phyloP scores from a whole-genome alignment of 768 basidiomycete species.

The Floccularia luteovirens region DNA sequence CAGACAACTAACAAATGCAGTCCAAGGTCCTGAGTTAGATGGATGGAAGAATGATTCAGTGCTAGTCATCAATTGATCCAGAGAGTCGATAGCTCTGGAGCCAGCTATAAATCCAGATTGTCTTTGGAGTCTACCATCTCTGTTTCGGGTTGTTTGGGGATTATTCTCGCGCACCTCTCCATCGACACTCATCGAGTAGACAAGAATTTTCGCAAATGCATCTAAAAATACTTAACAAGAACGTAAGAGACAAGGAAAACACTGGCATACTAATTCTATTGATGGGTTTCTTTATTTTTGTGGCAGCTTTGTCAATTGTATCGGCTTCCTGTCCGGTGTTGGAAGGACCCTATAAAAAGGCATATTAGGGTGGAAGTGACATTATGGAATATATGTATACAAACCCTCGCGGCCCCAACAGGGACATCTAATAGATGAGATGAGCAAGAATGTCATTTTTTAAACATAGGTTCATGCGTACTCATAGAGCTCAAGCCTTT shows the following conservation, averaged over 20 bases:
- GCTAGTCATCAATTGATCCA: constrained; percentile 84
- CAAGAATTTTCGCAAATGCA: constrained; percentile 75
- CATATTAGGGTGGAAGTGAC: constrained; percentile 3
- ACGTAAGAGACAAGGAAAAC: not conserved
- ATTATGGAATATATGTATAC: constrained; percentile 5
- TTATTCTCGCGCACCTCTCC: constrained; percentile 45
- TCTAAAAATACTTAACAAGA: constrained; percentile 28
- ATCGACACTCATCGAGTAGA: constrained; percentile 88
- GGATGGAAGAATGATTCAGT: constrained; percentile 96
- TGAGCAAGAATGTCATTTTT: not conserved
- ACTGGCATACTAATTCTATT: constrained; percentile 49
- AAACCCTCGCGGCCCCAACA: constrained; percentile 60
- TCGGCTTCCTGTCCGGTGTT: constrained; percentile 71
- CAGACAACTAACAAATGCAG: constrained; percentile 37
- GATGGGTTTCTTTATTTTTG: constrained; percentile 62
- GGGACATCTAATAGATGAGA: constrained; percentile 48
- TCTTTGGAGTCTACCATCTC: constrained; percentile 18
- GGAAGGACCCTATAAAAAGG: constrained; percentile 42
- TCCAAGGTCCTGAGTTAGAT: constrained; percentile 85
- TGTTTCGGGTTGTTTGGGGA: constrained; percentile 17
- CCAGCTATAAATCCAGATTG: constrained; percentile 65
- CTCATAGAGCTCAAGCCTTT: constrained; percentile 82
- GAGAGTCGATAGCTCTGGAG: constrained; percentile 79
- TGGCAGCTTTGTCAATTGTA: constrained; percentile 42
- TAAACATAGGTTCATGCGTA: constrained; percentile 20